Base-by-base conservation (phyloP, 805 yeast species). In the Wickerhamomyces silvicola region DNA sequence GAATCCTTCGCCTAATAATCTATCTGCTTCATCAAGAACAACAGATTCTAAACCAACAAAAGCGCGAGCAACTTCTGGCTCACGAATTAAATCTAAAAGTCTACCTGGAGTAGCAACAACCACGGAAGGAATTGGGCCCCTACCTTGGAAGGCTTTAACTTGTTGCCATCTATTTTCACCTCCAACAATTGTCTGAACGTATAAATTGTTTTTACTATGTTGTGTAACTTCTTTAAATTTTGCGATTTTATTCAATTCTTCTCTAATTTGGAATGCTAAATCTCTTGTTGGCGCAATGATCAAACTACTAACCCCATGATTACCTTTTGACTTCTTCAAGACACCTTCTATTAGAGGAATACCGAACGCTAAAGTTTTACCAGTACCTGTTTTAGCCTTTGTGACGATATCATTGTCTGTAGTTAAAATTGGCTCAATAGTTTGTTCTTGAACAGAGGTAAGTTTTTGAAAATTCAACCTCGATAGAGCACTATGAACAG, bases 331-430 rank as follows among this genome's bases (percentile, higher is more conserved):
- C 10, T 43, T 46, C 42, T 50, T 61, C 59, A 50, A 62, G 42
- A 37, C 69, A 59, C 73, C 70, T 50, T 85, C 81, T 28, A 85
- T 60, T 10, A 83, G 61, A 3, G 96, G 96, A 26, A 88, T 64
- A 38, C 88, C 80, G 56, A 85, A 87, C 1, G 96, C 94, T 41
- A 83, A 75, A 0, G 97, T 87, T 56, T 87, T 87, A 50, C 97
- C 97, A 2, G 97, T 87, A 54, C 97, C 97, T 4, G 97, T 87
- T 56, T 85, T 85, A 18, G 97, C 96, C 48, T 94, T 70, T 23
- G 86, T 87, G 15, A 87, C 85, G 26, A 85, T 65, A 42, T 90
- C 88, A 12, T 65, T 55, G n/a, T 68, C 62, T 24, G 64, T 62
- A 11, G 62, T 48, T 24, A 81, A 58, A 25, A 75, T 66, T 15